These are phyloP conservation scores for Thraustochytrium striatum DNA, from an alignment of 352 stramenopile genomes.

Conservation along the genomic window DNA sequence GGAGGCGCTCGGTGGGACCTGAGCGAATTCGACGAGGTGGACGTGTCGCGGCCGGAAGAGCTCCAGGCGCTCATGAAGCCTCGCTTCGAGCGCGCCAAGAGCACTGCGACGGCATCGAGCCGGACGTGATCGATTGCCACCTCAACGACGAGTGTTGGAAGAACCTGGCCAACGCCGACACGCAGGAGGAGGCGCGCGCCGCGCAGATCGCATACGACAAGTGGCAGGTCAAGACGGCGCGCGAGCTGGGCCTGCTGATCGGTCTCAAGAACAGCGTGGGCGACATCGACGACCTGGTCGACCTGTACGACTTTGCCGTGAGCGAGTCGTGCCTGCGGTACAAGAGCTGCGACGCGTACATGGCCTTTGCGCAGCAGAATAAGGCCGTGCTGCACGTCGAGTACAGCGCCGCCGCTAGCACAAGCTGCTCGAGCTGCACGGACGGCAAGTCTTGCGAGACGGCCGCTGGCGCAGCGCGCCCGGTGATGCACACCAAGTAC, in stretches of 20 bases:
- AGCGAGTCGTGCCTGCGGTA: constrained; percentile 1
- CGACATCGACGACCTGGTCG: constrained; percentile 52
- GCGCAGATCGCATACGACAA: constrained; percentile 56
- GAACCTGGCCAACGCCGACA: constrained; percentile 52
- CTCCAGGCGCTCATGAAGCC: constrained; percentile 57
- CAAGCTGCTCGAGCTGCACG: background rate
- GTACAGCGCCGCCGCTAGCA: constrained; percentile 3
- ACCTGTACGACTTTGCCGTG: constrained; percentile 20
- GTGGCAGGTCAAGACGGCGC: constrained; percentile 56
- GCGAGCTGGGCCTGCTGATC: constrained; percentile 56
- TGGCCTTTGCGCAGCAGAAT: background rate
- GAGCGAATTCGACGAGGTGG: constrained; percentile 57
- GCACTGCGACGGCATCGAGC: constrained; percentile 62
- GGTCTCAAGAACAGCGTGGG: constrained; percentile 61
- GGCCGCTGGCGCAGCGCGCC: constrained; percentile 7
- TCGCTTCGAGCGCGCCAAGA: constrained; percentile 58
- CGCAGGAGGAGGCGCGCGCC: constrained; percentile 54
- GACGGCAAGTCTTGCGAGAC: background rate
- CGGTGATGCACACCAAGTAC: constrained; percentile 27
- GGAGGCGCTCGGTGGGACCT: constrained; percentile 51
- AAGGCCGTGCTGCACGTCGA: constrained; percentile 34
- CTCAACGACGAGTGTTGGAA: constrained; percentile 26
- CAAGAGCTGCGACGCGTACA: background rate
- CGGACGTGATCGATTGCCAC: constrained; percentile 62
- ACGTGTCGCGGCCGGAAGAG: constrained; percentile 52